Evolutionary conservation across 352 stramenopile genomes (phyloP).

Genomic region (Stramenopiles sp.): DNA sequence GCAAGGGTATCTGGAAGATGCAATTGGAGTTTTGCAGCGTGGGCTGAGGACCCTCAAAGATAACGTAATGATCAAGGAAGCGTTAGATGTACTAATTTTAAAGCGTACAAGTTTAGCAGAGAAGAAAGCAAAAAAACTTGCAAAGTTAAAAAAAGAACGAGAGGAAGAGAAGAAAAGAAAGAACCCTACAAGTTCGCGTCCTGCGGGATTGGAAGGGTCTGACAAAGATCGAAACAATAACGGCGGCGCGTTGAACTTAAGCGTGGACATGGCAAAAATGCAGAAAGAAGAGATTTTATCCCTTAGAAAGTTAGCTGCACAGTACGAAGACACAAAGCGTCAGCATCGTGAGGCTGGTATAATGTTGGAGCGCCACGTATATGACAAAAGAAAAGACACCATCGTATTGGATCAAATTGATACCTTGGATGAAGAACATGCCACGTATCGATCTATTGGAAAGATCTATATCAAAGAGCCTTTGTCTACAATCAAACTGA

Average conservation of each 20-base stretch:
- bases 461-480: not conserved
- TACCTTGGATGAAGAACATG: not conserved
- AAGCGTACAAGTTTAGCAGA: not conserved
- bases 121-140: not conserved
- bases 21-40: not conserved
- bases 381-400: not conserved
- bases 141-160: not conserved
- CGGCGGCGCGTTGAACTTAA: not conserved
- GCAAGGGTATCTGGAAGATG: not conserved
- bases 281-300: not conserved
- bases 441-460: not conserved
- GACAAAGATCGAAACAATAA: too few species aligned
- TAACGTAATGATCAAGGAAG: not conserved
- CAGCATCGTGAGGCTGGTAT: not conserved
- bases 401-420: not conserved
- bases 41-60: not conserved
- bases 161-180: not conserved
- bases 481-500: not conserved
- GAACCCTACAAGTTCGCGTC: too few species aligned
- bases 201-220: too few species aligned
- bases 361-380: not conserved
- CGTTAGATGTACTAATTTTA: not conserved
- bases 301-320: not conserved
- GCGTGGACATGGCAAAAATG: not conserved
- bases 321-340: not conserved